Evolutionary conservation across 2,329 filamentous ascomycete genomes (phyloP).

Genomic region (Ascocoryne sarcoides): DNA sequence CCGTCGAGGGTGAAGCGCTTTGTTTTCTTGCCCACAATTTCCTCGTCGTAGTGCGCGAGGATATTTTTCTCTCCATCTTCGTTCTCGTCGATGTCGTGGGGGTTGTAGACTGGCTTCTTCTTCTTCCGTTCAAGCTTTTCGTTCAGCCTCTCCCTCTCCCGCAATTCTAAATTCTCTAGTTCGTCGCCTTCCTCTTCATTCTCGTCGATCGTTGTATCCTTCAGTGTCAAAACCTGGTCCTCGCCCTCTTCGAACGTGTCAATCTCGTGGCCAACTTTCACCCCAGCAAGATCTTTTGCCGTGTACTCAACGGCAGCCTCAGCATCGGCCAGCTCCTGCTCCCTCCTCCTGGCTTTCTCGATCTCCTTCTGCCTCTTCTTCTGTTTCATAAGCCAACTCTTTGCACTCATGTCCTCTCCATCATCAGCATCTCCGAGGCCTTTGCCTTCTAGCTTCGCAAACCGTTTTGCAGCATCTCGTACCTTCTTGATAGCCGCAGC

Average conservation of each 20-base stretch:
- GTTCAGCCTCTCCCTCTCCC: conserved; percentile 61
- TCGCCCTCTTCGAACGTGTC: conserved; percentile 71
- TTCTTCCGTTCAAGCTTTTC: conserved; percentile 83
- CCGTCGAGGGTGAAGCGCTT: conserved; percentile 84
- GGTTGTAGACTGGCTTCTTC: conserved; percentile 82
- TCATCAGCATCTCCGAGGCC: conserved; percentile 71
- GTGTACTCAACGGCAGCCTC: conserved; percentile 72
- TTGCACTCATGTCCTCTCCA: conserved; percentile 62
- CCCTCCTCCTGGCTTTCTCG: conserved; percentile 60
- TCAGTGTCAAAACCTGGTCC: conserved; percentile 89
- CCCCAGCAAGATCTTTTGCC: conserved; percentile 75
- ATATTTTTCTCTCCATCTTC: conserved; percentile 60
- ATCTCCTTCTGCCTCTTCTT: conserved; percentile 95
- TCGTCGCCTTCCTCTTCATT: conserved; percentile 86
- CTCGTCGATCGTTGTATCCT: conserved; percentile 78
- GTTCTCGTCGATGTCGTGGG: conserved; percentile 59
- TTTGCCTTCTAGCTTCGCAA: conserved; percentile 68
- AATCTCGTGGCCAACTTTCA: conserved; percentile 86
- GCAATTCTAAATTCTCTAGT: conserved; percentile 67
- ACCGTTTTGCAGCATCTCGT: conserved; percentile 72
- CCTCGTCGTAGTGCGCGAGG: conserved; percentile 89
- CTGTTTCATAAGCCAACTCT: conserved; percentile 76
- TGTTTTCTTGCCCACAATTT: conserved; percentile 81
- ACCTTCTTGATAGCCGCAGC: conserved; percentile 80
- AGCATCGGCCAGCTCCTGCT: conserved; percentile 70